Percentiles rank a stretch among this genome's conserved stretches.
Evolutionary conservation across 2,329 filamentous ascomycete genomes (phyloP).

Genomic region (Ophiocordyceps camponoti-leonardi): DNA sequence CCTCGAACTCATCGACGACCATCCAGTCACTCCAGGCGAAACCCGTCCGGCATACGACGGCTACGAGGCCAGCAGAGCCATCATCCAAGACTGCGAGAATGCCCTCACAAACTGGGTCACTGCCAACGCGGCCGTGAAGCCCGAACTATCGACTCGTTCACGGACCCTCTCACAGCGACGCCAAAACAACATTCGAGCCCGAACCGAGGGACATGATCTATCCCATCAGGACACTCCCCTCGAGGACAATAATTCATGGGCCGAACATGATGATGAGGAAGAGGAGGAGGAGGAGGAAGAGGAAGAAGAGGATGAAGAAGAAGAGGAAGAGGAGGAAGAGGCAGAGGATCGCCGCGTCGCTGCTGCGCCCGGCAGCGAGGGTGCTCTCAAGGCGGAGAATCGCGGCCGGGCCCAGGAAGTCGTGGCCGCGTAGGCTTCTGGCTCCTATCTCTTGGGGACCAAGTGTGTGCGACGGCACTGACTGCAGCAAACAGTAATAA

Average conservation of each 20-base stretch:
- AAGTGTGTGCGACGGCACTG: background rate
- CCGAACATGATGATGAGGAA: slow-evolving; percentile 44
- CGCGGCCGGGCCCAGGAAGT: slow-evolving; percentile 37
- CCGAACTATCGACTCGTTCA: slow-evolving; percentile 73
- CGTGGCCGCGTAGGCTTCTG: slow-evolving; percentile 21
- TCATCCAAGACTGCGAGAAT: slow-evolving; percentile 98
- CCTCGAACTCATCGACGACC: slow-evolving; percentile 92
- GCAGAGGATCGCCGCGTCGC: slow-evolving; percentile 23
- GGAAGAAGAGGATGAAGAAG: slow-evolving; percentile 32
- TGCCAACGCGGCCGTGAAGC: slow-evolving; percentile 72
- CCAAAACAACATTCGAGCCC: slow-evolving; percentile 50
- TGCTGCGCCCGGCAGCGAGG: slow-evolving; percentile 34
- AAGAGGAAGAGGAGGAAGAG: slow-evolving; percentile 49
- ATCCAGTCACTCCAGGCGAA: slow-evolving; percentile 91
- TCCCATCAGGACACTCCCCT: slow-evolving; percentile 66
- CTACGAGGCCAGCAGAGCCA: slow-evolving; percentile 95
- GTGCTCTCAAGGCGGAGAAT: slow-evolving; percentile 35
- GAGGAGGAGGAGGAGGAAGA: background rate
- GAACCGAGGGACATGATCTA: slow-evolving; percentile 60
- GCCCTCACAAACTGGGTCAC: slow-evolving; percentile 93
- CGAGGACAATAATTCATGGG: slow-evolving; percentile 69
- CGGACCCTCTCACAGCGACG: slow-evolving; percentile 78
- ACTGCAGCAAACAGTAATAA: background rate
- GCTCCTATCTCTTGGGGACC: background rate
- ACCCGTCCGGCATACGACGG: slow-evolving; percentile 92